Percentiles rank a stretch among this genome's conserved stretches.
phyloP scores from a whole-genome alignment of 2,329 filamentous ascomycete species.

The Paracoccidioides brasiliensis region DNA sequence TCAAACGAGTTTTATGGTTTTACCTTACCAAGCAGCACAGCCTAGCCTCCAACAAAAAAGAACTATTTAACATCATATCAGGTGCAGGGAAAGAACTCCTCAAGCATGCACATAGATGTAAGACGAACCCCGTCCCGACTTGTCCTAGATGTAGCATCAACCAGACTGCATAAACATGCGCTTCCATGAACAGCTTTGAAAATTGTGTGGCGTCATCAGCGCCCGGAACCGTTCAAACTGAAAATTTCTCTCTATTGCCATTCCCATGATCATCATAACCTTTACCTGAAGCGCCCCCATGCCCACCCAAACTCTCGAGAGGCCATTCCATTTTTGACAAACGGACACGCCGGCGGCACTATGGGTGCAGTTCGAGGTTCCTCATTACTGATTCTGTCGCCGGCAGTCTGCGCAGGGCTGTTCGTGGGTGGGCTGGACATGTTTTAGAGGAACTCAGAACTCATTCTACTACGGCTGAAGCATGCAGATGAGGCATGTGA shows the following conservation, averaged over 20 bases:
- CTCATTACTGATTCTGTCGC: background rate
- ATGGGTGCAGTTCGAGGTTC: background rate
- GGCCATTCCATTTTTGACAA: constrained; percentile 22
- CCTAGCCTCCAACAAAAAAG: background rate
- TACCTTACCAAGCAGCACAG: background rate
- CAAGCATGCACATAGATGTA: constrained; percentile 34
- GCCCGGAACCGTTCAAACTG: constrained; percentile 21
- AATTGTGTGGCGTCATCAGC: constrained; percentile 22
- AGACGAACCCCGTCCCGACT: constrained; percentile 35
- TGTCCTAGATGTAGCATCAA: constrained; percentile 44
- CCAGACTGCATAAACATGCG: constrained; percentile 45
- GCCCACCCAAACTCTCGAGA: constrained; percentile 16
- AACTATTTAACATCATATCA: background rate
- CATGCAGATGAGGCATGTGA: background rate
- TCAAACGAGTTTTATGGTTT: too few relatives aligned
- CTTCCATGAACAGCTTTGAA: constrained; percentile 39
- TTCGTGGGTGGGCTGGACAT: background rate
- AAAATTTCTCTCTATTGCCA: background rate
- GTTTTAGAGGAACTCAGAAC: background rate
- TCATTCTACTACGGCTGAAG: background rate
- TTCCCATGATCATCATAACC: background rate
- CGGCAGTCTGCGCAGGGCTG: background rate
- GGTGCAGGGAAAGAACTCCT: background rate
- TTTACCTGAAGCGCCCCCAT: background rate
- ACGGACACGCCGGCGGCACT: constrained; percentile 8